Conservation (phyloP, 2,329 filamentous ascomycete species). For the Fusarium compactum region DNA sequence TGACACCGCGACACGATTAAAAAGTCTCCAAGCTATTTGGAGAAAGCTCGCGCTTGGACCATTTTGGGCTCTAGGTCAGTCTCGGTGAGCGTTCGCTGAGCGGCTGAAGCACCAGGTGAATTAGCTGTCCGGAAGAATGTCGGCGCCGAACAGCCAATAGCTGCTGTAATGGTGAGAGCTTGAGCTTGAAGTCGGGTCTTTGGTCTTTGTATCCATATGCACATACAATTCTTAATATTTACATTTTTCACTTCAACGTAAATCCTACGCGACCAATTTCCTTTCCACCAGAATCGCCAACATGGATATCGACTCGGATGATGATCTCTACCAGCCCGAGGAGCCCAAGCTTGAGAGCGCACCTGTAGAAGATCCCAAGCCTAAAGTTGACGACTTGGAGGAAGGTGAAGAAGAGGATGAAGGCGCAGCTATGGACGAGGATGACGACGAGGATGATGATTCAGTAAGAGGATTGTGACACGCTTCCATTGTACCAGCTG, state of each 20-base stretch:
- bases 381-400: constrained; percentile 67
- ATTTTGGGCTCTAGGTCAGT: constrained; percentile 23
- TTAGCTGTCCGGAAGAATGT: constrained; percentile 47
- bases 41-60: constrained; percentile 41
- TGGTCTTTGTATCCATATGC: constrained; percentile 4
- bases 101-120: constrained; percentile 4
- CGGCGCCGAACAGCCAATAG: constrained; percentile 37
- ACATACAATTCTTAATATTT: background rate
- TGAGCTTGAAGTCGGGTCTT: constrained; percentile 38
- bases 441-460: constrained; percentile 60
- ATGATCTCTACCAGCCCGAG: constrained; percentile 74
- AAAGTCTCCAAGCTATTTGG: constrained; percentile 33
- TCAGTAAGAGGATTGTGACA: constrained; percentile 41
- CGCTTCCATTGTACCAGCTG: background rate
- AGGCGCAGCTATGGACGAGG: constrained; percentile 69
- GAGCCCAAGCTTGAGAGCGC: constrained; percentile 59
- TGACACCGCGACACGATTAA: constrained; percentile 33
- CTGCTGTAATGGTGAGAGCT: constrained; percentile 30
- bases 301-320: constrained; percentile 77
- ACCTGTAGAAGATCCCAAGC: constrained; percentile 47
- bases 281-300: constrained; percentile 40
- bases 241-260: background rate
- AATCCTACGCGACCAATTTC: background rate
- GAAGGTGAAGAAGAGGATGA: constrained; percentile 75
- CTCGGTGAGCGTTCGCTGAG: constrained; percentile 34